Evolutionary conservation across 2,329 filamentous ascomycete species (phyloP), one percentile per base, ranked within the genome.

Genomic region (Xylariaceae sp.): DNA sequence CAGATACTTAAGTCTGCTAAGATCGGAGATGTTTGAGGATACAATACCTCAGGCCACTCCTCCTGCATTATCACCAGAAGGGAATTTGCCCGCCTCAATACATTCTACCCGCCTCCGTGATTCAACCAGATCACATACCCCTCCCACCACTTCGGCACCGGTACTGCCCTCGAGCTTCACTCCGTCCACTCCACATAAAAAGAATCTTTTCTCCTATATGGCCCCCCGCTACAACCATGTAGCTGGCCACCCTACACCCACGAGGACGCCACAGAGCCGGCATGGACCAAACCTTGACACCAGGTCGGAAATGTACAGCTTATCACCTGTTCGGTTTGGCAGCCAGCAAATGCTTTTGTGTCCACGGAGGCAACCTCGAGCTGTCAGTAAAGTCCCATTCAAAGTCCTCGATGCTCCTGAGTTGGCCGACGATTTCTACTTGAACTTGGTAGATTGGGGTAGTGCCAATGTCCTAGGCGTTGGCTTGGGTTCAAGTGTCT

Each of bases 381-480:
- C 90, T 35, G 91, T 99, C 17, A 93, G 90, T 74, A 97, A 97
- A 74, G 93, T 97, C 0, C 94, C 94, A 0, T 99, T 95, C 76
- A 99, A 99, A 75, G 94, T 99, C 1, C 80, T 99, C 8, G 94
- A 99, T 77, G 94, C 94, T 0, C 94, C 94, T 1, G 94, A 97
- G 72, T 78, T 99, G 51, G 92, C 93, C 34, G 94, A 99, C 70
- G 94, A 99, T 72, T 99, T 97, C 74, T 99, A 99, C 70, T 80
- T 99, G 42, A 99, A 99, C 69, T 78, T 99, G 30, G 93, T 99
- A 2, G 94, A 99, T 71, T 99, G 94, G 94, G 94, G 94, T 49
- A 95, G 90, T 68, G 92, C 89, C 67, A 96, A 97, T 73, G 88
- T 96, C 7, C 81, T 99, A 9, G 94, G 93, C 5, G 94, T 99